A percentile compares a stretch with the other conserved stretches of the same genome.
Evolutionary conservation across 2,329 filamentous ascomycete genomes (phyloP).

Genomic region (Xylariaceae sp.): DNA sequence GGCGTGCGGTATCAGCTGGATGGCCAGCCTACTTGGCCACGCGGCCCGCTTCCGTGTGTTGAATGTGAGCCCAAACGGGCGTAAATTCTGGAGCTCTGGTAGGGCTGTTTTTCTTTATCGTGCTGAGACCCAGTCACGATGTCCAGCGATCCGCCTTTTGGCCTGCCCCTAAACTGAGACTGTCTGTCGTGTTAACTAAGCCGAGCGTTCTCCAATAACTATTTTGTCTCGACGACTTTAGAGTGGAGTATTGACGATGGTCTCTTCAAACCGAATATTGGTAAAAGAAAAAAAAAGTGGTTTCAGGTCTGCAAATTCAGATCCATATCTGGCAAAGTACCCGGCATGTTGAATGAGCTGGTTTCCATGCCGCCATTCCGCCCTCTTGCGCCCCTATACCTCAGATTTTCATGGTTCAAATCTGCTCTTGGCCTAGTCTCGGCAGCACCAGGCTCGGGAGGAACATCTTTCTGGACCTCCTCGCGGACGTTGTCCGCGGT

Average conservation of each 20-base stretch:
- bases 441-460: conserved; percentile 37
- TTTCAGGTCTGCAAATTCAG: conserved; percentile 26
- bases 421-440: conserved; percentile 21
- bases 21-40: background rate
- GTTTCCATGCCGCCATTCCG: conserved; percentile 32
- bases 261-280: background rate
- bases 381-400: conserved; percentile 36
- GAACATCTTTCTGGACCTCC: conserved; percentile 44
- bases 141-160: background rate
- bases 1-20: background rate
- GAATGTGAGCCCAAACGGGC: background rate
- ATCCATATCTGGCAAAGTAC: conserved; percentile 39
- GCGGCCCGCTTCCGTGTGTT: conserved; percentile 1
- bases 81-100: background rate
- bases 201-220: background rate
- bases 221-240: background rate
- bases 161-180: background rate
- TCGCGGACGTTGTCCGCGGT: conserved; percentile 45
- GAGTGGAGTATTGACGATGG: conserved; percentile 2
- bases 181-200: background rate
- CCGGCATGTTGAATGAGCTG: conserved; percentile 41
- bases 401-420: conserved; percentile 31
- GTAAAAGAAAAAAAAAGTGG: background rate
- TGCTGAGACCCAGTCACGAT: background rate
- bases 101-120: background rate